Base-by-base conservation (phyloP, 768 basidiomycete genomes). In the Rhizopogon salebrosus region DNA sequence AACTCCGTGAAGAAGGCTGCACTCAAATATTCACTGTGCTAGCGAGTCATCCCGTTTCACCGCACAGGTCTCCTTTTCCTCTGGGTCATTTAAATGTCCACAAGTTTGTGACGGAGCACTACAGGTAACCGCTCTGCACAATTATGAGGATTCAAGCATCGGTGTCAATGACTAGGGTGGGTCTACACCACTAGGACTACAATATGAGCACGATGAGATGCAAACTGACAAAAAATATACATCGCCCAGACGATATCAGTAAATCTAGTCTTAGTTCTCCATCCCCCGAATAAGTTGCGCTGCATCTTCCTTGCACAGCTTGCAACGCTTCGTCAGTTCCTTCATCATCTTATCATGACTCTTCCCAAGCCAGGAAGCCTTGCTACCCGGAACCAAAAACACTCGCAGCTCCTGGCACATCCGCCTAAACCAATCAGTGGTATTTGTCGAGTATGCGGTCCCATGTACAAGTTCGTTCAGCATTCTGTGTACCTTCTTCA, bases 301-400 rank as follows among this genome's bases (percentile, higher is more conserved):
- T 22, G 64, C 66, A 40, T 56, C 23, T 37, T 53, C 58, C 9
- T 48, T 41, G 27, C 59, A 53, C 48, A 68, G 29, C 35, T 43
- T 53, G 58, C 68, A 70, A 40, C 68, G 66, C 49, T 68, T 70
- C 39, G 54, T 62, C 20, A 51, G 41, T 20, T n/a, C 29, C 41
- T 48, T n/a, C 3, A 51, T 4, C 51, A 48, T 45, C 42, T 51
- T 56, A 29, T n/a, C 18, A 5, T 13, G 43, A 45, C 29, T 31
- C 29, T 4, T 31, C 43, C 7, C 20, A 6, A 45, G 20, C 20
- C 29, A 29, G 27, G 27, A 9, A 29, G 9, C 29, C 29, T 45
- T 45, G 3, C n/a, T n/a, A n/a, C 6, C 13, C 8, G 43, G 43
- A 45, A 29, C 43, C 18, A 45, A 31, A 14, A 45, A 31, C 42